Evolutionary conservation across 306 rosid genomes (phyloP).

Genomic region (Vigna radiata): DNA sequence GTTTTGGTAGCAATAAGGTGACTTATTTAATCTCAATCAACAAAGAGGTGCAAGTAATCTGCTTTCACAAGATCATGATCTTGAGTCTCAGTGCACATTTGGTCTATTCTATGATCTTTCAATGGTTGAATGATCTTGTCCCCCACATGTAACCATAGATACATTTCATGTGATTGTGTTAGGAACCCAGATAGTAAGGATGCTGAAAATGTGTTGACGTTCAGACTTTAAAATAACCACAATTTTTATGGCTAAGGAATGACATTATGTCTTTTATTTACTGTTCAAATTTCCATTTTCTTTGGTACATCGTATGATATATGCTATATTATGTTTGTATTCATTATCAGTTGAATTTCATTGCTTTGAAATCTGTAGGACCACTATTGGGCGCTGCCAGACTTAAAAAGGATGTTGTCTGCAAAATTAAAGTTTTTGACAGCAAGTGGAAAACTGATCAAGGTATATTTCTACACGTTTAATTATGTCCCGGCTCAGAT

Average conservation of each 20-base stretch:
- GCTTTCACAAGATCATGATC: background rate
- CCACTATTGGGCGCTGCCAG: constrained; percentile 86
- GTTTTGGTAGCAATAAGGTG: background rate
- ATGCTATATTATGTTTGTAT: constrained; percentile 19
- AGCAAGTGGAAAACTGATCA: constrained; percentile 76
- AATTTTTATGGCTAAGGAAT: constrained; percentile 22
- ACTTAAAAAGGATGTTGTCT: constrained; percentile 80
- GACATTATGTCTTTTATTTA: constrained; percentile 11
- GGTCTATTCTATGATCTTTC: constrained; percentile 2
- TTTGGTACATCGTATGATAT: background rate
- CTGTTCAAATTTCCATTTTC: constrained; percentile 25
- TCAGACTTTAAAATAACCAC: constrained; percentile 27
- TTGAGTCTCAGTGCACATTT: background rate
- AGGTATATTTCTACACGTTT: constrained; percentile 58
- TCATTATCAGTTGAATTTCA: constrained; percentile 39
- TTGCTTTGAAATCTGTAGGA: constrained; percentile 59
- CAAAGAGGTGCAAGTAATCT: background rate
- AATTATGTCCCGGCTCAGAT: constrained; percentile 26
- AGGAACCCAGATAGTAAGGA: constrained; percentile 4
- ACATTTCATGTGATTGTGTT: constrained; percentile 2
- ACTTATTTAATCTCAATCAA: background rate
- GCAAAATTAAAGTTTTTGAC: constrained; percentile 79
- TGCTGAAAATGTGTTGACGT: constrained; percentile 21
- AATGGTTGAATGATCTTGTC: background rate
- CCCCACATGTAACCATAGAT: background rate